Conservation (phyloP, 495 filamentous ascomycete genomes). For the Penicillium mononematosum region DNA sequence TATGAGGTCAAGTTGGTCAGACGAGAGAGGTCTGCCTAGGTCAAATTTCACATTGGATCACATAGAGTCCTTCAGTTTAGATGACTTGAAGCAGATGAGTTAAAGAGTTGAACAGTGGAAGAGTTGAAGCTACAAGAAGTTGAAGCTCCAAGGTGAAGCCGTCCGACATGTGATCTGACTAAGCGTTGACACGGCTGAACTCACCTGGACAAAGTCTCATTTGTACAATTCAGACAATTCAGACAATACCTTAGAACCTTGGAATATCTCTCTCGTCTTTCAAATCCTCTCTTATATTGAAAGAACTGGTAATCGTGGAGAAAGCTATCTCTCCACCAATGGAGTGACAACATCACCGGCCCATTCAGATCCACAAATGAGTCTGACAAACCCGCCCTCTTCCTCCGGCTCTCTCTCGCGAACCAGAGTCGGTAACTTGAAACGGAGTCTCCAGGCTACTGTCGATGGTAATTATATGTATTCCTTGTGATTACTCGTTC, state of each 20-base stretch:
- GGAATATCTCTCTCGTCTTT: neutral
- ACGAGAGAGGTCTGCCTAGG: neutral
- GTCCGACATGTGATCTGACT: constrained; percentile 8
- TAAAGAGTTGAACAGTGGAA: too few species aligned
- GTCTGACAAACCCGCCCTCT: constrained; percentile 56
- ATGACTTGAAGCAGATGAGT: neutral
- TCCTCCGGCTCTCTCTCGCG: constrained; percentile 55
- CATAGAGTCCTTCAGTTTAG: neutral
- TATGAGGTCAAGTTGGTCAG: neutral
- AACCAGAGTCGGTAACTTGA: constrained; percentile 52
- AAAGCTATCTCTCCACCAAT: constrained; percentile 9
- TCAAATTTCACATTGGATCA: neutral
- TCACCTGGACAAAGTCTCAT: neutral
- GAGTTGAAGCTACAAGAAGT: neutral
- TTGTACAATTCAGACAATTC: constrained; percentile 7
- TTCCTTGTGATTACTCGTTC: constrained; percentile 18
- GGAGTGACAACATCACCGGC: constrained; percentile 1
- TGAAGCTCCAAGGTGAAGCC: too few species aligned
- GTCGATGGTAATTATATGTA: constrained; percentile 68
- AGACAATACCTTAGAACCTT: neutral
- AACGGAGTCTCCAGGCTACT: constrained; percentile 70
- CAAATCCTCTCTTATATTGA: neutral
- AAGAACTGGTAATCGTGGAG: constrained; percentile 7
- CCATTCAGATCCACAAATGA: constrained; percentile 37
- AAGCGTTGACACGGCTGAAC: constrained; percentile 4